Evolutionary conservation across 1,139 yeast genomes (phyloP), one percentile per base, ranked within the genome.

Genomic region (Yamadazyma friedrichii): DNA sequence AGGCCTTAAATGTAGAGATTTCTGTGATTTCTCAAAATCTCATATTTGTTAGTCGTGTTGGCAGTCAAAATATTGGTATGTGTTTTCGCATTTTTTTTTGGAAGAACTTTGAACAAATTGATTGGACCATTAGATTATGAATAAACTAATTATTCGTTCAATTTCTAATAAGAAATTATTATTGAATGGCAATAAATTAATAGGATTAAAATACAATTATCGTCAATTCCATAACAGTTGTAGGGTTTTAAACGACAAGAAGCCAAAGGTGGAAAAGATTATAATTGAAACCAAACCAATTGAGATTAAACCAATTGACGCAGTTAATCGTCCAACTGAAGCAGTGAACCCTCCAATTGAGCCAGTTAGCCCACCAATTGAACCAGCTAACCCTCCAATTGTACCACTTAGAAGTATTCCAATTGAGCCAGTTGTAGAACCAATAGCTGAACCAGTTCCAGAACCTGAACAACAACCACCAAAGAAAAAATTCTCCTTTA

Each of bases 401-500:
- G 30, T 27, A 9, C 30, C 30, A 9, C 6, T 27, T 9, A 13
- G n/a, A 27, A 27, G 6, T 27, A 13, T 27, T 9, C 30, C 30
- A 27, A 27, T 12, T 9, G 31, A 28, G 13, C 6, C 29, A 33
- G 40, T n/a, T 6, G n/a, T n/a, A n/a, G n/a, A 20, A 20, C 26
- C 30, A 12, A 12, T 9, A 15, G 12, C n/a, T n/a, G 41, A 41
- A 15, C 36, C 45, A 11, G 34, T 26, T 12, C 13, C 44, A 20
- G 36, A 16, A 15, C 15, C 13, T 9, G 28, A 47, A 37, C 31
- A 31, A 27, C 33, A 45, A 32, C 28, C 44, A 16, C 35, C 34
- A 25, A 39, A 58, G 45, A 67, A 67, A 58, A 53, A 53, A 42
- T 65, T 62, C 43, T 64, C 74, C 4, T 52, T 70, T 33, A 48